Conservation (phyloP, 139 green algal species). For the Limnomonas spitsbergensis region DNA sequence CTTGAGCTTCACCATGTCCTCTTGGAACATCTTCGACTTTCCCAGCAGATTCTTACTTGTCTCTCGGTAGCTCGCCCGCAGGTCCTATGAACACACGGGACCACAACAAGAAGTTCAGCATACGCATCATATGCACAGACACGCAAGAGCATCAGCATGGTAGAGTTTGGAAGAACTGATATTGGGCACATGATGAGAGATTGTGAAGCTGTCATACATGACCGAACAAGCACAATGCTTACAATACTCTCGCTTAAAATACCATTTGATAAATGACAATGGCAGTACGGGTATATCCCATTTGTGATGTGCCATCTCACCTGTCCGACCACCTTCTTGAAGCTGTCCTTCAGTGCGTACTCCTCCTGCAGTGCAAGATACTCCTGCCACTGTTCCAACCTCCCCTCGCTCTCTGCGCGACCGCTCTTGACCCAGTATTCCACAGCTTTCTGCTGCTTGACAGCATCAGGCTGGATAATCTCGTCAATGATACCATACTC, state of each 20-base stretch:
- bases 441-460: slow-evolving; percentile 40
- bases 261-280: no score
- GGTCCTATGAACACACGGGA: slow-evolving; percentile 14
- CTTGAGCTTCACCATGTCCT: slow-evolving; percentile 17
- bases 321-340: slow-evolving; percentile 17
- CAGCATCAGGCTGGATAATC: slow-evolving; percentile 68
- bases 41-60: background rate
- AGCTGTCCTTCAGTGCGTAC: slow-evolving; percentile 45
- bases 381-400: slow-evolving; percentile 59
- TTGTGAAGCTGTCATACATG: no score
- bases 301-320: no score
- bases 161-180: no score
- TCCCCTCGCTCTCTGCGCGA: slow-evolving; percentile 49
- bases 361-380: slow-evolving; percentile 56
- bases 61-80: slow-evolving; percentile 25
- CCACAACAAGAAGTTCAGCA: no score
- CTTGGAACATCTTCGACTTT: background rate
- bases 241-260: no score
- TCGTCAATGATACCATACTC: slow-evolving; percentile 92
- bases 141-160: no score
- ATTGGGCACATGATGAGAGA: no score
- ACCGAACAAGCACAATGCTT: no score
- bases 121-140: no score
- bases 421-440: slow-evolving; percentile 53
- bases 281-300: no score